Evolutionary conservation across 495 filamentous ascomycete genomes (phyloP).

Genomic region (Penicillium angulare): DNA sequence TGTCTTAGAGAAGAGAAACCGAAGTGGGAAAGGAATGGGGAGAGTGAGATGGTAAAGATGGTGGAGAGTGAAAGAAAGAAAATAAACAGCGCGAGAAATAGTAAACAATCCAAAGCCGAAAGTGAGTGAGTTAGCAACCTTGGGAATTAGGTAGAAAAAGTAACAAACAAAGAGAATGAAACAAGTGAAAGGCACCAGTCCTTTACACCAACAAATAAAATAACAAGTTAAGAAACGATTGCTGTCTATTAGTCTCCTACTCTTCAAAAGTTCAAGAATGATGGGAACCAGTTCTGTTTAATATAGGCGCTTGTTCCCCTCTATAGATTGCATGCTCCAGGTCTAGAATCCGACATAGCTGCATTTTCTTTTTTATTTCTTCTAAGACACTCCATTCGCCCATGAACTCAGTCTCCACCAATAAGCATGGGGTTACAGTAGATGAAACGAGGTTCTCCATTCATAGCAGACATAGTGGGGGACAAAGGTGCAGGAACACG

Average conservation of each 20-base stretch:
- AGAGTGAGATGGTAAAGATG: conserved; percentile 26
- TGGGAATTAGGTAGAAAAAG: not conserved
- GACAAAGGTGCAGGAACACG: conserved; percentile 27
- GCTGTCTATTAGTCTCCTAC: not conserved
- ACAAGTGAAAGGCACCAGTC: not conserved
- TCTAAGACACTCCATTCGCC: conserved; percentile 16
- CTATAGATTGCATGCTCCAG: not conserved
- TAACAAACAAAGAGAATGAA: not conserved
- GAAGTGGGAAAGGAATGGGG: conserved; percentile 30
- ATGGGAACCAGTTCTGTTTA: not conserved
- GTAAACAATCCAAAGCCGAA: not conserved
- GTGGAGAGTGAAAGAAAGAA: not conserved
- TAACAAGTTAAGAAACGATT: not conserved
- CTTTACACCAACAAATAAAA: not conserved
- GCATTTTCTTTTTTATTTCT: not conserved
- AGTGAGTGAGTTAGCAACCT: not conserved
- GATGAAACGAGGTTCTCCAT: conserved; percentile 16
- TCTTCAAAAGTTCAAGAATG: not conserved
- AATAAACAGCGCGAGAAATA: not conserved
- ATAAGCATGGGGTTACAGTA: conserved; percentile 5
- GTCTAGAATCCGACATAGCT: not conserved
- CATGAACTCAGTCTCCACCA: conserved; percentile 10
- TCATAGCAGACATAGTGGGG: not conserved
- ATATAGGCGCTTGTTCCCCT: not conserved
- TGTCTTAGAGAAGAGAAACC: conserved; percentile 19